Conservation (phyloP, 805 yeast species). For the Candida cerambycidarum region DNA sequence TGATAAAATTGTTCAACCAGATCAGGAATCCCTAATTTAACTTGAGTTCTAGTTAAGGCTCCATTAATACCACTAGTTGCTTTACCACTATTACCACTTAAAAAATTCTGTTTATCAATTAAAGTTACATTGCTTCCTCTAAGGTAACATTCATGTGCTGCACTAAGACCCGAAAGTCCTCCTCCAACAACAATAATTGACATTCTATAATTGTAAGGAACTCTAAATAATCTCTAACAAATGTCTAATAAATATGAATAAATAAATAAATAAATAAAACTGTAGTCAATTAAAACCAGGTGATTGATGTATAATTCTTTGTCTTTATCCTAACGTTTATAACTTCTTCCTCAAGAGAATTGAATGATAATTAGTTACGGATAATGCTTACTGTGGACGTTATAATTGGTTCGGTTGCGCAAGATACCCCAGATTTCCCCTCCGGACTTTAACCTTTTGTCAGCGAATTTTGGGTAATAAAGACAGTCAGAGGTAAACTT, state of each 20-base stretch:
- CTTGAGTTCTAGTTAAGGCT: conserved; percentile 65
- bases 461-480: neutral
- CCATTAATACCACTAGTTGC: conserved; percentile 75
- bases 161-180: conserved; percentile 63
- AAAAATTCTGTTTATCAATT: conserved; percentile 58
- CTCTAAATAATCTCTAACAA: no score
- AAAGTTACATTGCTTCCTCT: conserved; percentile 55
- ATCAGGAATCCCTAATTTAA: conserved; percentile 49
- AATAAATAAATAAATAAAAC: neutral
- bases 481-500: neutral
- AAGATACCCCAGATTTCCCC: conserved; percentile 7
- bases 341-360: neutral
- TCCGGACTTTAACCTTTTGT: neutral
- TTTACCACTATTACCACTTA: conserved; percentile 66
- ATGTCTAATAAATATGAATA: no score
- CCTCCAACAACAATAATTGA: conserved; percentile 61
- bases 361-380: neutral
- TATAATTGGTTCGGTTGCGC: conserved; percentile 5
- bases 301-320: no score
- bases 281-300: no score
- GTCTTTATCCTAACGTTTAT: no score
- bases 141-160: conserved; percentile 56
- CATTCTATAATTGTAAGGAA: conserved; percentile 14
- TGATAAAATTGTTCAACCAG: conserved; percentile 56
- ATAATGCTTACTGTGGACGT: conserved; percentile 3